Evolutionary conservation across 148 eudicot species (phyloP).

Genomic region (Chenopodium berlandieri): DNA sequence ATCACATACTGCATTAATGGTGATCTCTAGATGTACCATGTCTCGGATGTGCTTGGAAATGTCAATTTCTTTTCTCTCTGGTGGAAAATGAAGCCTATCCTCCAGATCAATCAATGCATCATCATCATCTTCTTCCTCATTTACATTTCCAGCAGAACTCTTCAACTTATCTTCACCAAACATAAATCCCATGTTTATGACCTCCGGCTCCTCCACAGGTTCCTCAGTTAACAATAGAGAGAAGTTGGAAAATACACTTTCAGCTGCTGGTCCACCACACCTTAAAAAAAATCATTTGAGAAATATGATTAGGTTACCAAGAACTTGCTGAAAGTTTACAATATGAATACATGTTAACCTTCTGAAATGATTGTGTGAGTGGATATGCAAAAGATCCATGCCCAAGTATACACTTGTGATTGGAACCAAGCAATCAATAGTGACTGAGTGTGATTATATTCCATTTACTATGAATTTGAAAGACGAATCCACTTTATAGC

Average conservation of each 20-base stretch:
- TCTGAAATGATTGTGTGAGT: not conserved
- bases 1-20: constrained; percentile 62
- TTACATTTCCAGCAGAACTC: constrained; percentile 20
- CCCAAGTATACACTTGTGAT: not conserved
- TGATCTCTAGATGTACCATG: constrained; percentile 81
- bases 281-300: constrained; percentile 32
- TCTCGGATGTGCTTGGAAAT: constrained; percentile 90
- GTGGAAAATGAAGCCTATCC: constrained; percentile 74
- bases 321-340: not conserved
- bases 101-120: constrained; percentile 64
- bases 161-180: constrained; percentile 45
- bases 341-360: not conserved
- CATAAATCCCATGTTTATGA: constrained; percentile 56
- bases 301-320: not conserved
- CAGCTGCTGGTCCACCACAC: constrained; percentile 76
- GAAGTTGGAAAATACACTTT: constrained; percentile 66
- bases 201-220: constrained; percentile 66
- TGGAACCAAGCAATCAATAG: not conserved
- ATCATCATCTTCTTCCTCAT: constrained; percentile 43
- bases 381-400: not conserved
- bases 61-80: constrained; percentile 58
- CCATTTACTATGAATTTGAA: not conserved
- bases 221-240: constrained; percentile 71
- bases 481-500: not conserved
- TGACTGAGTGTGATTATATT: not conserved